These are phyloP conservation scores for Eucalyptus cloeziana DNA, from an alignment of 345 rosid genomes.

Conservation along the genomic window DNA sequence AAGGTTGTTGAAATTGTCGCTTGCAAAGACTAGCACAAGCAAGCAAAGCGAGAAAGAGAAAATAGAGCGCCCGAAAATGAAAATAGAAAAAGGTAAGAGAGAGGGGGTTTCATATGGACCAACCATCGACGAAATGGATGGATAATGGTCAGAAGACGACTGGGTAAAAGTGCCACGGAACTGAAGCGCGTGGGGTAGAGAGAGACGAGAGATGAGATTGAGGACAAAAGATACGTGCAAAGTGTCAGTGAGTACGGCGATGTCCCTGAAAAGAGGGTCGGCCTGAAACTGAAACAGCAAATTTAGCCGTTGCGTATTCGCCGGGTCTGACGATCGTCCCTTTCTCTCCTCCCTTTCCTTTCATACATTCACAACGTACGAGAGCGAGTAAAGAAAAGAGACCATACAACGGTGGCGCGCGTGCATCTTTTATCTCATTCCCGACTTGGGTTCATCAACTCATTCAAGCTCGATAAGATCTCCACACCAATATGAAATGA, in stretches of 20 bases:
- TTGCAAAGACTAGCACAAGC: not conserved
- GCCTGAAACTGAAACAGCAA: not conserved
- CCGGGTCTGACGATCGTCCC: not conserved
- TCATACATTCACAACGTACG: not conserved
- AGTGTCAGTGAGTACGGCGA: not conserved
- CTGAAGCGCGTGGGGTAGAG: not conserved
- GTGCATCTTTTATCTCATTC: not conserved
- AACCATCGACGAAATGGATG: not conserved
- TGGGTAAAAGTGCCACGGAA: not conserved
- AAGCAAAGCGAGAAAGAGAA: not conserved
- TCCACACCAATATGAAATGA: not conserved
- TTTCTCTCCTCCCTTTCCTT: not conserved
- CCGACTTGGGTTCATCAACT: not conserved
- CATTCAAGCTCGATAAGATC: not conserved
- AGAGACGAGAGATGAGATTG: not conserved
- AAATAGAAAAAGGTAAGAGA: not conserved
- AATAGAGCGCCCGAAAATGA: not conserved
- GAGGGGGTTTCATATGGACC: not conserved
- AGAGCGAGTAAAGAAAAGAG: not conserved
- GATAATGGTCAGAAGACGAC: not conserved
- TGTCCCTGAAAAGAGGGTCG: not conserved
- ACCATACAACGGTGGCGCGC: not conserved
- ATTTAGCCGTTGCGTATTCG: not conserved
- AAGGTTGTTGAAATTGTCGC: not conserved
- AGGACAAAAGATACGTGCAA: not conserved